A percentile compares a stretch with the other conserved stretches of the same genome.
Conservation (phyloP, 23 red algal species). For the Porphyridium purpureum region DNA sequence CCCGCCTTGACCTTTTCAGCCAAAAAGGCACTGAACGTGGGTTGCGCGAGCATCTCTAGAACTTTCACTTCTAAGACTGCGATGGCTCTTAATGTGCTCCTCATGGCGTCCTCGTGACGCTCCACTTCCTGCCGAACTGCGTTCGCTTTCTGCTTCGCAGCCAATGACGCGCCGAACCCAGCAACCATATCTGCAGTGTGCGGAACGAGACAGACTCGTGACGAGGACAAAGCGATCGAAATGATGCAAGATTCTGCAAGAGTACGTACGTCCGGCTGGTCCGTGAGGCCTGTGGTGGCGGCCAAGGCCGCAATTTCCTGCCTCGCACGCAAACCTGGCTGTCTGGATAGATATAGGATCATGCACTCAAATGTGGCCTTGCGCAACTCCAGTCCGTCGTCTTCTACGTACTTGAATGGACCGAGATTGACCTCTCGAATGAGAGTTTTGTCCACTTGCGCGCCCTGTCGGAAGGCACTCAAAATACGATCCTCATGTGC, state of each 20-base stretch:
- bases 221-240: conserved; percentile 10
- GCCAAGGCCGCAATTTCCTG: conserved; percentile 18
- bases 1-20: too few relatives aligned
- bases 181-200: conserved; percentile 4
- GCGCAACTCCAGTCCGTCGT: conserved; percentile 54
- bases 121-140: conserved; percentile 71
- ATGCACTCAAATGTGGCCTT: conserved; percentile 65
- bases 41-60: conserved; percentile 9
- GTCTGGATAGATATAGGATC: conserved; percentile 14
- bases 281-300: conserved; percentile 25
- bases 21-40: conserved; percentile 25
- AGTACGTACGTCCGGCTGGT: conserved; percentile 56
- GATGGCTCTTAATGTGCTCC: conserved; percentile 33
- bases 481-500: too few relatives aligned
- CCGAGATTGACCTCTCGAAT: conserved; percentile 66
- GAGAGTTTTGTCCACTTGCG: conserved; percentile 31
- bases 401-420: conserved; percentile 64
- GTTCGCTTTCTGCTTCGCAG: conserved; percentile 44
- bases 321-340: conserved; percentile 16
- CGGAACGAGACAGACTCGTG: conserved; percentile 14
- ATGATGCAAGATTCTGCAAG: conserved; percentile 29
- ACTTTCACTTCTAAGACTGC: conserved; percentile 26
- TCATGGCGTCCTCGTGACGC: conserved; percentile 52
- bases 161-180: conserved; percentile 32
- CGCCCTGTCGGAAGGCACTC: too few relatives aligned